Base-by-base conservation (phyloP, 768 basidiomycete genomes). In the Galerina sulciceps region DNA sequence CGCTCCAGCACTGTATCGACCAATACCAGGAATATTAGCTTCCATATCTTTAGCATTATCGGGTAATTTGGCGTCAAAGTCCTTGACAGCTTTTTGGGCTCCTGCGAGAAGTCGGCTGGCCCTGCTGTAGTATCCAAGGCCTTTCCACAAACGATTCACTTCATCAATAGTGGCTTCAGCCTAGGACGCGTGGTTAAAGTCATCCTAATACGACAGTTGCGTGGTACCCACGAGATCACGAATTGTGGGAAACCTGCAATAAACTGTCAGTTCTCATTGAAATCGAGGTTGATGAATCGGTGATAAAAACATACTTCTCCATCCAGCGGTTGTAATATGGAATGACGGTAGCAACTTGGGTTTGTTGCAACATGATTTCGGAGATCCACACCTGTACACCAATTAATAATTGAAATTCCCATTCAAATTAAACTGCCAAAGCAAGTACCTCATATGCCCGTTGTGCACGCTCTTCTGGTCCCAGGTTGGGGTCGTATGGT, bases 361-460 rank as follows among this genome's bases (percentile, higher is more conserved):
- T 98, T 73, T 99, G 96, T 72, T 99, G 96, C 2, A 96, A 80
- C 96, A 97, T 97, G 57, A 97, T 88, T 75, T 98, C 94, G 13
- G 89, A 92, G 20, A 94, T 81, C 91, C 92, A 93, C 22, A 94
- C 90, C 91, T 91, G 64, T 14, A 15, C 26, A 22, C 52, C 35
- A 53, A 20, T 48, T 31, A 50, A 37, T 53, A 58, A 43, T 53
- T 42, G 38, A 43, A 26, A 46, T 50, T 49, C 20, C 36, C 43
- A 14, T 58, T 57, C 38, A 55, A 51, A 42, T 38, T 46, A 44
- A 26, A 17, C 31, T 58, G 11, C 40, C 35, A 38, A 55, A 48
- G 34, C 37, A 60, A 51, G 55, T 67, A 94, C 95, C 82, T 97
- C 94, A 67, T 99, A 97, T 6, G 94, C 96, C 47, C 94, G 77